phyloP scores from a whole-genome alignment of 805 yeast genomes.

The Saturnispora gosingensis region DNA sequence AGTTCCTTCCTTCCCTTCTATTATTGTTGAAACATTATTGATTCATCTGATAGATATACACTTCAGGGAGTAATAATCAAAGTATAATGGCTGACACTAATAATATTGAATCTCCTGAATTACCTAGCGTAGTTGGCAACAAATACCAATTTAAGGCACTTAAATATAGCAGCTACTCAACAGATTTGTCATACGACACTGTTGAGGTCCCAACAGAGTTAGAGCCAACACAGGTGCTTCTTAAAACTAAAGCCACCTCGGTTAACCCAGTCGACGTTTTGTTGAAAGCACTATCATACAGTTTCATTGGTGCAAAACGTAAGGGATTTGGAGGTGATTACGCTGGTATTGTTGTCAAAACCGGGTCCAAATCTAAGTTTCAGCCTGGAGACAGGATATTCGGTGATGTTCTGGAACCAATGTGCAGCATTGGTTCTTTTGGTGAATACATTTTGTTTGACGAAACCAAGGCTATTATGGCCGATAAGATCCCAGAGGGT shows the following conservation, averaged over 20 bases:
- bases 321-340: slow-evolving; percentile 21
- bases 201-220: slow-evolving; percentile 10
- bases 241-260: slow-evolving; percentile 15
- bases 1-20: too few species aligned
- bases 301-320: slow-evolving; percentile 6
- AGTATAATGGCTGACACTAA: not conserved
- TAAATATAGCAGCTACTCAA: slow-evolving; percentile 10
- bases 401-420: slow-evolving; percentile 11
- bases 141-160: slow-evolving; percentile 12
- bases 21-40: too few species aligned
- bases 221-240: slow-evolving; percentile 13
- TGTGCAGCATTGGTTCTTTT: slow-evolving; percentile 31
- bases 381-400: slow-evolving; percentile 18
- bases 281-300: slow-evolving; percentile 7
- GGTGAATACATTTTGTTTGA: slow-evolving; percentile 37
- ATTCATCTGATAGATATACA: too few species aligned
- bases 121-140: slow-evolving; percentile 8
- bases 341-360: slow-evolving; percentile 18
- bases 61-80: not conserved
- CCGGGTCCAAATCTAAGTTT: slow-evolving; percentile 14
- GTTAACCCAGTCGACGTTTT: slow-evolving; percentile 19
- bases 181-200: slow-evolving; percentile 9
- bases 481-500: slow-evolving; percentile 36
- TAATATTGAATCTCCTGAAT: not conserved
- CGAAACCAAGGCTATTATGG: slow-evolving; percentile 14